Conservation (phyloP, 1,139 yeast genomes). For the Komagataea norvegica region DNA sequence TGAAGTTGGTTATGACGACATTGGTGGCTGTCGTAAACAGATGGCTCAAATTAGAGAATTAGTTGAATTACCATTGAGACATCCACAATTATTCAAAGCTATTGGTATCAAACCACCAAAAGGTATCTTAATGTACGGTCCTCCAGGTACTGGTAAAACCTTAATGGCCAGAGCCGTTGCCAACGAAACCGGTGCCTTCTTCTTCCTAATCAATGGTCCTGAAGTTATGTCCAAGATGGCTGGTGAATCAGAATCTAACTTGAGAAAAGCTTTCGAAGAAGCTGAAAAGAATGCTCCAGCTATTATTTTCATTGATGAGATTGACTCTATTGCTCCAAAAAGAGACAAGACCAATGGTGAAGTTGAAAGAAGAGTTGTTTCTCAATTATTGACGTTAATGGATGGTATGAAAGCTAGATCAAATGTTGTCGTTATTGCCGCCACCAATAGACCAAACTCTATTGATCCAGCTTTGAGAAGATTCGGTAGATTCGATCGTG, state of each 20-base stretch:
- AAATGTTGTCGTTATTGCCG: conserved; percentile 91
- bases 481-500: conserved; percentile 98
- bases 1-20: conserved; percentile 98
- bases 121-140: conserved; percentile 96
- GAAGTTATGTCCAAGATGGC: conserved; percentile 99
- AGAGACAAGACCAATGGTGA: conserved; percentile 99
- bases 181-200: conserved; percentile 97
- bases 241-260: conserved; percentile 96
- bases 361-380: conserved; percentile 96
- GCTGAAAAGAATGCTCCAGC: conserved; percentile 99
- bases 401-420: conserved; percentile 99
- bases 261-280: conserved; percentile 97
- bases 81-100: conserved; percentile 92
- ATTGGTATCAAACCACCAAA: conserved; percentile 98
- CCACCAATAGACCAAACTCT: conserved; percentile 96
- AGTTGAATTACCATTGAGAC: conserved; percentile 94
- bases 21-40: conserved; percentile 98
- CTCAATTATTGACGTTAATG: conserved; percentile 94
- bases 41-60: conserved; percentile 98
- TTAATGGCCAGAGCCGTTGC: conserved; percentile 99
- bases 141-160: conserved; percentile 99
- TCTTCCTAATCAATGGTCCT: conserved; percentile 98
- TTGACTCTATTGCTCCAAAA: conserved; percentile 98
- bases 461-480: conserved; percentile 98
- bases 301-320: conserved; percentile 95